Evolutionary conservation across 2,329 filamentous ascomycete genomes (phyloP), one percentile per base, ranked within the genome.

Genomic region (Pseudogymnoascus sp.): DNA sequence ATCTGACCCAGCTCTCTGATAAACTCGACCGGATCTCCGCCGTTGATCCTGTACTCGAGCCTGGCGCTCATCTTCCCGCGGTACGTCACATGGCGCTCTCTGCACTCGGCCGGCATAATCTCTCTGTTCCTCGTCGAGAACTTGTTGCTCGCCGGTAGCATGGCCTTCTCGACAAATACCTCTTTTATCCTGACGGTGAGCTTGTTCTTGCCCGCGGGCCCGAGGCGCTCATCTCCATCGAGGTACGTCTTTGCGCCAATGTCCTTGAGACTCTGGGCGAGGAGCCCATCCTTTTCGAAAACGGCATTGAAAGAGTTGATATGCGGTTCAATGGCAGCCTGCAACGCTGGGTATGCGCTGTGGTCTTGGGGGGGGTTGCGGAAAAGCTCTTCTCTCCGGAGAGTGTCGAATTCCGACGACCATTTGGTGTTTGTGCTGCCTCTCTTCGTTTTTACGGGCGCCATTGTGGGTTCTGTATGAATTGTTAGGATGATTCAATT

Each of bases 281-380:
- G 75, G 61, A 88, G 79, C 62, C 90, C 91, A 75, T 88, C 82
- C 64, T 82, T 80, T 33, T 86, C 84, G 73, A 97, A 95, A 59
- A 97, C 82, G 61, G 87, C 87, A 79, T 99, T 96, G 84, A 97
- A 99, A 5, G 94, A 94, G 72, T 97, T 88, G 70, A 97, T 89
- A 76, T 99, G 94, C 60, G 94, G 94, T 68, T 90, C 83, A 65
- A 97, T 87, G n/a, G 93, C 90, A 65, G 84, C 84, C 70, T 92
- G 88, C 59, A 99, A 84, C 21, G 89, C 84, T 12, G 94, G 94
- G 73, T 96, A 97, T 64, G 93, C 91, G 8, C 89, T 89, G 69
- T 85, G 88, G 73, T 97, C 92, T 71, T 84, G 88, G 0, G 94
- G 93, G 16, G 94, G 93, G 69, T 95, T 87, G 71, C 85, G 83